Conservation (phyloP, 345 rosid genomes). For the Turnera subulata region DNA sequence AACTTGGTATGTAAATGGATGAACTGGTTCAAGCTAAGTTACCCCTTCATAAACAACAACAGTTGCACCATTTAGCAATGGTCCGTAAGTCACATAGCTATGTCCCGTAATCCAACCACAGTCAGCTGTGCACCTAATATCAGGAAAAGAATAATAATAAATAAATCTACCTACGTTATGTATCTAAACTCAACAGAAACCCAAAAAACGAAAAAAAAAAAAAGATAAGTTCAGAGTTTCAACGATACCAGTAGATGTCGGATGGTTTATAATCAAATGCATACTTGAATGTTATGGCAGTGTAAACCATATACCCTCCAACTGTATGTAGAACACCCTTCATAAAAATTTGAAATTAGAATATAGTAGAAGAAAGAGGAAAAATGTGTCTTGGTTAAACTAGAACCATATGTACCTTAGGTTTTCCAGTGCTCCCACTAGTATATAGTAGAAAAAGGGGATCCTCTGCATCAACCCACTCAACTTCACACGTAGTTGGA, state of each 20-base stretch:
- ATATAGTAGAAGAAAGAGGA: background rate
- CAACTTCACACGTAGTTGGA: slow-evolving; percentile 78
- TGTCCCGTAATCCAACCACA: slow-evolving; percentile 99
- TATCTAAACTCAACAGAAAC: slow-evolving; percentile 9
- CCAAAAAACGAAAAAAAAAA: slow-evolving; percentile 5
- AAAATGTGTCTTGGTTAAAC: slow-evolving; percentile 1
- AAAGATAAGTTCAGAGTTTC: slow-evolving; percentile 13
- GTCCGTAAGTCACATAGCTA: slow-evolving; percentile 97
- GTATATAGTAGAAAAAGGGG: slow-evolving; percentile 91
- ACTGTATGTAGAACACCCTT: slow-evolving; percentile 98
- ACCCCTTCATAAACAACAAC: slow-evolving; percentile 90
- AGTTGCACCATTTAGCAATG: slow-evolving; percentile 93
- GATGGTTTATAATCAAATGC: slow-evolving; percentile 93
- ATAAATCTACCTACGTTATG: slow-evolving; percentile 1
- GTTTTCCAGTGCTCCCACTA: slow-evolving; percentile 99
- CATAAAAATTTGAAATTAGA: slow-evolving; percentile 17
- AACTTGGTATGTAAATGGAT: no score
- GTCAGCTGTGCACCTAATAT: slow-evolving; percentile 95
- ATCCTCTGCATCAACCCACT: slow-evolving; percentile 99
- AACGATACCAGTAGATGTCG: slow-evolving; percentile 81
- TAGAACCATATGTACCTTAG: slow-evolving; percentile 54
- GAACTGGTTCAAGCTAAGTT: slow-evolving; percentile 20
- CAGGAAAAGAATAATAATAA: slow-evolving; percentile 10
- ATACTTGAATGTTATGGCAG: slow-evolving; percentile 95
- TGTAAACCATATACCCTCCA: slow-evolving; percentile 96